Percentiles rank a stretch among this genome's conserved stretches.
phyloP scores from a whole-genome alignment of 805 yeast genomes.

The Starmerella bombicola region DNA sequence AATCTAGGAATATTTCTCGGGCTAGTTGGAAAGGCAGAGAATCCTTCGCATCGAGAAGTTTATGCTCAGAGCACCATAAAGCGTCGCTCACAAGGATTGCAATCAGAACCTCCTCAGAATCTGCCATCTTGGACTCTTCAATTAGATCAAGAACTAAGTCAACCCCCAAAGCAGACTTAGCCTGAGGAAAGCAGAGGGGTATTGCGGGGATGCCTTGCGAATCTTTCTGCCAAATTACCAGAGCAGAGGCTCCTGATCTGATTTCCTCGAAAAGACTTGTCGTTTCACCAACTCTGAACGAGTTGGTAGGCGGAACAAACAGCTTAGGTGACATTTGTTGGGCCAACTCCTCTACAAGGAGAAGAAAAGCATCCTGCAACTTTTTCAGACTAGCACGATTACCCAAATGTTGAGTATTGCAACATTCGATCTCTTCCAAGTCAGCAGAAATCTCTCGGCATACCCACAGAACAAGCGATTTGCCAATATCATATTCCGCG shows the following conservation, averaged over 20 bases:
- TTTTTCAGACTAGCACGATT: neutral
- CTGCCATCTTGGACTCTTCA: constrained; percentile 3
- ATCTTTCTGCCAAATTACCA: constrained; percentile 16
- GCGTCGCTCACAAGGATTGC: constrained; percentile 16
- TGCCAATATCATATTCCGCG: constrained; percentile 5
- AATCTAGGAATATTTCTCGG: neutral
- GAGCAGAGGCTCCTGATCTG: neutral
- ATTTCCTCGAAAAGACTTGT: constrained; percentile 6
- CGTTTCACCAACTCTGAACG: neutral
- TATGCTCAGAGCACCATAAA: constrained; percentile 3
- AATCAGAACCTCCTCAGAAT: constrained; percentile 8
- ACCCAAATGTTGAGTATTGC: neutral
- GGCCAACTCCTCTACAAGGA: constrained; percentile 2
- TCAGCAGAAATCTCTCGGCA: neutral
- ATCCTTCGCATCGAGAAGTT: neutral
- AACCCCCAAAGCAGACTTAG: constrained; percentile 13
- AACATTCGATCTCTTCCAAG: neutral
- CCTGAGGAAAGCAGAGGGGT: constrained; percentile 3
- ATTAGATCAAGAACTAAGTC: constrained; percentile 4
- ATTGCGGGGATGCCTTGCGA: constrained; percentile 18
- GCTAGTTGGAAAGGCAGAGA: neutral
- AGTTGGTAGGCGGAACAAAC: neutral
- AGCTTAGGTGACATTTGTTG: neutral
- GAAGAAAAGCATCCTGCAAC: constrained; percentile 1
- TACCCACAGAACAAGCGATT: neutral